A percentile compares a stretch with the other conserved stretches of the same genome.
These are phyloP conservation scores for Thraustochytrium sp. DNA, from an alignment of 352 stramenopile species.

Conservation along the genomic window DNA sequence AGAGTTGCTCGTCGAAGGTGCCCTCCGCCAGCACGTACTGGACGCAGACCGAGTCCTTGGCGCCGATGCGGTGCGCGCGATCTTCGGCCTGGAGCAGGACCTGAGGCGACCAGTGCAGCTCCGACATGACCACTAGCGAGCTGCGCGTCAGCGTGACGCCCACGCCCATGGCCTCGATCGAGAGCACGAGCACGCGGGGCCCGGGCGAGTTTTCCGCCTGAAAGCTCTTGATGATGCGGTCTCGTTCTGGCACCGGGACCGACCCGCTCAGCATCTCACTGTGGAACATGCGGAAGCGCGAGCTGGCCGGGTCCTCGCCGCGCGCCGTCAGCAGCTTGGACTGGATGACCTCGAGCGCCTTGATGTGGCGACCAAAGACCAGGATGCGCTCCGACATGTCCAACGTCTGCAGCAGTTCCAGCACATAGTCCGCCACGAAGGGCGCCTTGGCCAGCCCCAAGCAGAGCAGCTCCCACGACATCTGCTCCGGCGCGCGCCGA, in stretches of 20 bases:
- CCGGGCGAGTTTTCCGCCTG: background rate
- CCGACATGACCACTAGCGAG: constrained; percentile 17
- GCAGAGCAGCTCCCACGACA: background rate
- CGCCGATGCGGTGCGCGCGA: constrained; percentile 92
- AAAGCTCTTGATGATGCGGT: constrained; percentile 12
- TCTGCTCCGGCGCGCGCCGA: background rate
- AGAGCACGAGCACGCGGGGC: background rate
- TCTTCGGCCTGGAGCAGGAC: constrained; percentile 90
- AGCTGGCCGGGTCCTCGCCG: background rate
- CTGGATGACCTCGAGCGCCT: background rate
- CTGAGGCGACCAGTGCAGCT: constrained; percentile 78
- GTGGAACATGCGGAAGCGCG: background rate
- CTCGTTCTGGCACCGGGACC: background rate
- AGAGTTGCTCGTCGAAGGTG: background rate
- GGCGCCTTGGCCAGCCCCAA: background rate
- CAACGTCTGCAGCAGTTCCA: background rate
- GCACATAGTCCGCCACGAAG: background rate
- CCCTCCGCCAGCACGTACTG: constrained; percentile 13
- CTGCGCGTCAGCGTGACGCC: constrained; percentile 3
- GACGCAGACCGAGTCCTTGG: constrained; percentile 51
- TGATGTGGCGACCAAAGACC: constrained; percentile 10
- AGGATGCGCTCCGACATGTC: background rate
- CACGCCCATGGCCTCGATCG: constrained; percentile 7
- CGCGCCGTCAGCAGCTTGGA: background rate
- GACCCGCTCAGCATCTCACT: background rate